Conservation (phyloP, 345 rosid species). For the Citrus medica region DNA sequence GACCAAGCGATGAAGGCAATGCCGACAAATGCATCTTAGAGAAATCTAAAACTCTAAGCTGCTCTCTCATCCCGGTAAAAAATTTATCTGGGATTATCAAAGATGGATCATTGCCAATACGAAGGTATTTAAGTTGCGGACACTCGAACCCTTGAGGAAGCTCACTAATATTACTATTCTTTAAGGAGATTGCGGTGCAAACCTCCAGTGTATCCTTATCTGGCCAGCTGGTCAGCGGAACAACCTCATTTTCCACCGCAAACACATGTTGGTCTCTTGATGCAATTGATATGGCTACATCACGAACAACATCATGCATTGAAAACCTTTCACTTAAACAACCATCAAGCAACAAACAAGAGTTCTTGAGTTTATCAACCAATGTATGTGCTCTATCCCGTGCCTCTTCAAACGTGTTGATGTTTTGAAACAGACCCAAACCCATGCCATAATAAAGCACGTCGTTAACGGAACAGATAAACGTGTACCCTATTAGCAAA, state of each 20-base stretch:
- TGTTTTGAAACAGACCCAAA: constrained; percentile 13
- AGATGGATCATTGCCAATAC: rapidly evolving
- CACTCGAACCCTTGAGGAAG: neutral
- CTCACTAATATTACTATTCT: neutral
- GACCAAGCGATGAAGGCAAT: neutral
- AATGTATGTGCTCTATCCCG: too few relatives aligned
- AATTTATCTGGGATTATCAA: neutral
- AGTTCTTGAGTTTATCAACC: too few relatives aligned
- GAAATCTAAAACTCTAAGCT: constrained; percentile 2
- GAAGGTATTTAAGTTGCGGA: neutral
- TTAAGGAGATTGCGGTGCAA: neutral
- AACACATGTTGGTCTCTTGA: neutral
- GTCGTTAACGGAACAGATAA: neutral
- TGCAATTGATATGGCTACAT: too few relatives aligned
- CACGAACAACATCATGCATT: constrained; percentile 12
- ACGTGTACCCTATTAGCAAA: neutral
- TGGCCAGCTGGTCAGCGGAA: neutral
- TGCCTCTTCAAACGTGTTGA: too few relatives aligned
- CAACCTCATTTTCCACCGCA: neutral
- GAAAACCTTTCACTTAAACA: too few relatives aligned
- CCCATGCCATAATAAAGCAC: constrained; percentile 23
- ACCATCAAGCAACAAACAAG: too few relatives aligned
- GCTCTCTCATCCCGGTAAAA: neutral
- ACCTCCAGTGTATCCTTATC: neutral
- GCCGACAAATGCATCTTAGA: rapidly evolving